A percentile compares a stretch with the other conserved stretches of the same genome.
Evolutionary conservation across 1,139 yeast species (phyloP).

Genomic region (Candida tropicalis): DNA sequence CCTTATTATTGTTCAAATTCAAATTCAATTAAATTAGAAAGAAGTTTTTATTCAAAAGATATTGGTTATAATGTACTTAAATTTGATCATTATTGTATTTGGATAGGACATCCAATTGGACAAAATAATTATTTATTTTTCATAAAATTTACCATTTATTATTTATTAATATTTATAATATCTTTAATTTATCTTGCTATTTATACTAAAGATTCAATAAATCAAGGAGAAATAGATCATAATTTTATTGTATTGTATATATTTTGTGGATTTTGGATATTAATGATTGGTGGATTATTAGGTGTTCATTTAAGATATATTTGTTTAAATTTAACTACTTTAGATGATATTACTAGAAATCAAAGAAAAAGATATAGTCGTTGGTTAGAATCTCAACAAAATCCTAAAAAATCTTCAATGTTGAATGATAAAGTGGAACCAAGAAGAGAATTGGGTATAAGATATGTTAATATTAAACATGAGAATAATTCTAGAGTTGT

Average conservation of each 20-base stretch:
- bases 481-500: conserved; percentile 30
- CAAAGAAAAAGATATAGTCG: conserved; percentile 26
- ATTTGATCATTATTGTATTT: conserved; percentile 69
- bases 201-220: conserved; percentile 28
- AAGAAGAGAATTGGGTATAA: conserved; percentile 31
- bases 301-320: conserved; percentile 42
- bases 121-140: conserved; percentile 55
- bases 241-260: conserved; percentile 49
- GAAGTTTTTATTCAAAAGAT: conserved; percentile 59
- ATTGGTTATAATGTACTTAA: conserved; percentile 50
- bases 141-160: conserved; percentile 46
- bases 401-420: conserved; percentile 6
- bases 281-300: conserved; percentile 42
- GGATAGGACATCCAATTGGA: conserved; percentile 64
- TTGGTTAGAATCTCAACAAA: conserved; percentile 19
- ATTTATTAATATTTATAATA: conserved; percentile 32
- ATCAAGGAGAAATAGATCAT: conserved; percentile 37
- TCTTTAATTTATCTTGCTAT: conserved; percentile 28
- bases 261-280: conserved; percentile 40
- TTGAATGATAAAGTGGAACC: conserved; percentile 19
- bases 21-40: conserved; percentile 51
- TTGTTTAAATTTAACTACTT: conserved; percentile 46
- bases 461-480: conserved; percentile 36
- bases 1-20: conserved; percentile 65
- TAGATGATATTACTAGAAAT: conserved; percentile 34